Evolutionary conservation across 1,284 basidiomycete genomes (phyloP).

Genomic region (Meira miltonrushii): DNA sequence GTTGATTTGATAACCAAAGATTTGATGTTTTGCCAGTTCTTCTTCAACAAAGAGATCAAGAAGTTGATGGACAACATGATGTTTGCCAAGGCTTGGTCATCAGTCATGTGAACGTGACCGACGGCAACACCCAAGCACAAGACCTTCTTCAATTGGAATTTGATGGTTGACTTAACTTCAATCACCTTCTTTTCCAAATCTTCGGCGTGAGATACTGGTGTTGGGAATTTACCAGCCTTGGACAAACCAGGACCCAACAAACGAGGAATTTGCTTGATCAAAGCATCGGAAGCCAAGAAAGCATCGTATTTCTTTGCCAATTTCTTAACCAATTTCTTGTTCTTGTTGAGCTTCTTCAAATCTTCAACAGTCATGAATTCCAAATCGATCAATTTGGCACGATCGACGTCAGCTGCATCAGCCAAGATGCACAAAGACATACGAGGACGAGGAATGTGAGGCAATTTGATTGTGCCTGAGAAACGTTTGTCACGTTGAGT

Average conservation of each 20-base stretch:
- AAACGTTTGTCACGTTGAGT: constrained; percentile 54
- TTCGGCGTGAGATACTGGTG: constrained; percentile 80
- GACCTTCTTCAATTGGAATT: constrained; percentile 75
- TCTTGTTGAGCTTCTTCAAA: constrained; percentile 99
- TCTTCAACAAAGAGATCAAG: constrained; percentile 97
- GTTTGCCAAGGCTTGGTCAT: constrained; percentile 94
- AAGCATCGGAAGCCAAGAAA: constrained; percentile 92
- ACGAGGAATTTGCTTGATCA: constrained; percentile 99
- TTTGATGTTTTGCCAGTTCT: constrained; percentile 99
- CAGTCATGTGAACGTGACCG: constrained; percentile 94
- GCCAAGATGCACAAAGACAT: constrained; percentile 99
- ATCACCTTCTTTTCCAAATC: constrained; percentile 86
- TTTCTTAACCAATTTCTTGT: constrained; percentile 99
- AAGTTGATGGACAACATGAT: constrained; percentile 99
- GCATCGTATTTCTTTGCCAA: constrained; percentile 96
- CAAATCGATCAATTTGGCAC: constrained; percentile 92
- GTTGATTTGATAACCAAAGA: constrained; percentile 97
- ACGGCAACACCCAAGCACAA: constrained; percentile 98
- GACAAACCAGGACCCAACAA: constrained; percentile 98
- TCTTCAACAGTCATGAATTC: constrained; percentile 98
- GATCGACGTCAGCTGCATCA: constrained; percentile 97
- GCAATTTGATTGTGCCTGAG: constrained; percentile 63
- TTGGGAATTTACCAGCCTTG: constrained; percentile 99
- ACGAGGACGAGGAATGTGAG: constrained; percentile 91
- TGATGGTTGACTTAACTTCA: constrained; percentile 95